Percentiles rank a stretch among this genome's conserved stretches.
Evolutionary conservation across 164 flowering plant genomes (phyloP).

Genomic region (Stephania yunnanensis): DNA sequence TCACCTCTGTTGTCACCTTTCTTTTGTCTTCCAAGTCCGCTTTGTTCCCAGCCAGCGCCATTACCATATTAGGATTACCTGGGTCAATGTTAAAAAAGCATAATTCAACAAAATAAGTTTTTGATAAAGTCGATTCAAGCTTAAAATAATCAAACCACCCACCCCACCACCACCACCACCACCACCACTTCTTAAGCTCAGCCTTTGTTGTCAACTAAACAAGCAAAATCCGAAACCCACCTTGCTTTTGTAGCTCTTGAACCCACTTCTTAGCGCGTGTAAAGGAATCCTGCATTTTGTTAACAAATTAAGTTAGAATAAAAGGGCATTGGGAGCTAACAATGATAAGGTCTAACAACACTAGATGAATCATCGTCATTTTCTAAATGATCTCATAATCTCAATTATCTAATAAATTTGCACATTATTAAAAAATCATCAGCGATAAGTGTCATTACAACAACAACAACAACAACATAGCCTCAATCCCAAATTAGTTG

Average conservation of each 20-base stretch:
- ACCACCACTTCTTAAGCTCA: not conserved
- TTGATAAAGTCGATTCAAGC: not conserved
- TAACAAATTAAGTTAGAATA: not conserved
- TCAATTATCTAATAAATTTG: no score
- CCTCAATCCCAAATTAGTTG: not conserved
- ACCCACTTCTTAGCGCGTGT: conserved; percentile 67
- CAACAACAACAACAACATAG: not conserved
- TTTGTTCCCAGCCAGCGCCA: conserved; percentile 91
- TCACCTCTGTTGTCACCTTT: conserved; percentile 56
- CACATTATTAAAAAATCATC: no score
- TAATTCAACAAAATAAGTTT: not conserved
- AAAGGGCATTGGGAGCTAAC: no score
- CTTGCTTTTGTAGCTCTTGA: conserved; percentile 65
- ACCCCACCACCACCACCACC: no score
- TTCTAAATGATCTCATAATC: no score
- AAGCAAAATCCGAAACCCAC: conserved; percentile 13
- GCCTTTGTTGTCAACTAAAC: not conserved
- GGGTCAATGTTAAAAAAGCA: conserved; percentile 2
- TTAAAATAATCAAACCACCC: not conserved
- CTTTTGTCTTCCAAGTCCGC: conserved; percentile 66
- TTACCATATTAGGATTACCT: conserved; percentile 88
- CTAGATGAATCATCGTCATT: not conserved
- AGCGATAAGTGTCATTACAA: not conserved
- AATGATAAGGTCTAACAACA: not conserved
- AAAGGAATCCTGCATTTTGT: conserved; percentile 41